Conservation (phyloP, 2,329 filamentous ascomycete genomes). For the Blastomyces gilchristii region DNA sequence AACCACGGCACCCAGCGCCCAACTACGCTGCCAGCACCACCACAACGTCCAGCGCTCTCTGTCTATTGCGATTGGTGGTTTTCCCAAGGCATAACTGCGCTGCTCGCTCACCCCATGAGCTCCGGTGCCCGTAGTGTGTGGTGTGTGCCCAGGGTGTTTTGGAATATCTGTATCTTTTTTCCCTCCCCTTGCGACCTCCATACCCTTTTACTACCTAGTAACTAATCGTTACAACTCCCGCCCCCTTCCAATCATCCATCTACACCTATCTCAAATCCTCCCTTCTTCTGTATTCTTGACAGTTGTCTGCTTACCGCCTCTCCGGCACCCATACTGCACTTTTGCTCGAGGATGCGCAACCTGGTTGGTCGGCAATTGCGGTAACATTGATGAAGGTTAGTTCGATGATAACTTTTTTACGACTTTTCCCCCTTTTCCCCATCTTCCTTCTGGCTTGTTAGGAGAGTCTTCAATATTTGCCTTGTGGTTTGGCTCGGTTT, state of each 20-base stretch:
- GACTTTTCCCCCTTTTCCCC: not conserved
- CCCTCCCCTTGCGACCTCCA: not conserved
- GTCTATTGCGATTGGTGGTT: constrained; percentile 2
- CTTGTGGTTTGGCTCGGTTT: not conserved
- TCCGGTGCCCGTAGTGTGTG: not conserved
- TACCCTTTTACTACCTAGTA: not conserved
- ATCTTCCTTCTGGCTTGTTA: not conserved
- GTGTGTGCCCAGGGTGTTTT: not conserved
- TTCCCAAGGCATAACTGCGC: not conserved
- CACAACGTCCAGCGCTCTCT: not conserved
- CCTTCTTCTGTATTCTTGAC: not conserved
- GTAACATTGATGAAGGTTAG: constrained; percentile 6
- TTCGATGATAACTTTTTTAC: not conserved
- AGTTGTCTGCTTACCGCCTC: not conserved
- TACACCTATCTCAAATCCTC: no score
- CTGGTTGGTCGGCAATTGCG: constrained; percentile 1
- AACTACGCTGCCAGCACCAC: not conserved
- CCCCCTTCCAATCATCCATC: not conserved
- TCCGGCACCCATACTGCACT: not conserved
- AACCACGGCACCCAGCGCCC: not conserved
- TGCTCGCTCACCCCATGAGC: not conserved
- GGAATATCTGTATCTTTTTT: not conserved
- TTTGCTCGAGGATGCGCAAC: not conserved
- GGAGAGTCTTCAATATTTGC: not conserved
- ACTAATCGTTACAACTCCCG: not conserved